phyloP scores from a whole-genome alignment of 2,329 filamentous ascomycete species.

The Pseudogymnoascus sp. region DNA sequence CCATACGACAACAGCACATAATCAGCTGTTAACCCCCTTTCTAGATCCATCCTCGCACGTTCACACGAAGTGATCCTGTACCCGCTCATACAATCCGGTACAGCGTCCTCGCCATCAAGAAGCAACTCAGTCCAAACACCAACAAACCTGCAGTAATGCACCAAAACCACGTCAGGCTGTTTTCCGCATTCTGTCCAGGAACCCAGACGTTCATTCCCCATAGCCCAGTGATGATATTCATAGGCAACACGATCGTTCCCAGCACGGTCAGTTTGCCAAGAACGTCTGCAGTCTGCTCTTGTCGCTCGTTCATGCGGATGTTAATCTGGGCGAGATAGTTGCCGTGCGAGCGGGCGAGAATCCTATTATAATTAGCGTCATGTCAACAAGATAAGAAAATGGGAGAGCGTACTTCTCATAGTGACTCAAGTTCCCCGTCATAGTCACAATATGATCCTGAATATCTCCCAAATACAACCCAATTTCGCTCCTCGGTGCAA shows the following conservation, averaged over 20 bases:
- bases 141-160: slow-evolving; percentile 66
- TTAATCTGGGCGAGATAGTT: slow-evolving; percentile 99
- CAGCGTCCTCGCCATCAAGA: slow-evolving; percentile 26
- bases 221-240: slow-evolving; percentile 98
- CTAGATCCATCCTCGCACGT: background rate
- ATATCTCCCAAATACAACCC: slow-evolving; percentile 97
- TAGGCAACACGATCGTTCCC: slow-evolving; percentile 91
- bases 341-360: slow-evolving; percentile 81
- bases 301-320: slow-evolving; percentile 95
- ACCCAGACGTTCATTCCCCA: slow-evolving; percentile 99
- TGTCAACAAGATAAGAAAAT: slow-evolving; percentile 12
- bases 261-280: slow-evolving; percentile 91
- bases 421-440: slow-evolving; percentile 92
- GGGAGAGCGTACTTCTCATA: slow-evolving; percentile 72
- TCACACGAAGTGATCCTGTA: too few relatives aligned
- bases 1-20: background rate
- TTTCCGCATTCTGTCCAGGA: slow-evolving; percentile 77
- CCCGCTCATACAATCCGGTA: slow-evolving; percentile 26
- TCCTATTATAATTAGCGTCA: slow-evolving; percentile 40
- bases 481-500: slow-evolving; percentile 90
- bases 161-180: slow-evolving; percentile 66
- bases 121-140: slow-evolving; percentile 72
- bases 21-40: background rate
- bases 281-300: slow-evolving; percentile 91
- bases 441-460: slow-evolving; percentile 97